phyloP scores from a whole-genome alignment of 106 monocot species.

The Dendrobium officinale region DNA sequence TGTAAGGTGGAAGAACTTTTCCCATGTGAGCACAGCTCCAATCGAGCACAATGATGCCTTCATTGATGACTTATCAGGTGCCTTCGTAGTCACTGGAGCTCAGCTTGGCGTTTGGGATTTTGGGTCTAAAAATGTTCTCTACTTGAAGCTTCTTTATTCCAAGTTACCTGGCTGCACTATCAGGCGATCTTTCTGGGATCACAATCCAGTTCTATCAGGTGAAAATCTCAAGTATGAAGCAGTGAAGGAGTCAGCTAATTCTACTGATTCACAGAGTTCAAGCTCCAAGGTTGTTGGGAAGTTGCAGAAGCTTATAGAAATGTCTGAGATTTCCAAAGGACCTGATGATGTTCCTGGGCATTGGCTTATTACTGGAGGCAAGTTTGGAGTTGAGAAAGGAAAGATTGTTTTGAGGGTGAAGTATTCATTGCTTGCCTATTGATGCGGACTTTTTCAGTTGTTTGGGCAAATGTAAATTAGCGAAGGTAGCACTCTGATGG shows the following conservation, averaged over 20 bases:
- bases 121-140: constrained; percentile 61
- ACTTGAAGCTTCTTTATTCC: constrained; percentile 63
- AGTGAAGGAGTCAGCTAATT: not conserved
- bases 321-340: constrained; percentile 54
- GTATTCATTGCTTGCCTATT: constrained; percentile 74
- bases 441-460: constrained; percentile 1
- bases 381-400: constrained; percentile 78
- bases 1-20: constrained; percentile 83
- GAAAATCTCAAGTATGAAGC: too few relatives aligned
- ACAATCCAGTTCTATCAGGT: constrained; percentile 13
- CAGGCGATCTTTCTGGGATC: constrained; percentile 77
- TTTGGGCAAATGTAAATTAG: not conserved
- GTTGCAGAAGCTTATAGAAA: constrained; percentile 49
- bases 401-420: constrained; percentile 76
- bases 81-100: constrained; percentile 63
- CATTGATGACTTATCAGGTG: constrained; percentile 47
- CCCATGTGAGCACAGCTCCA: constrained; percentile 74
- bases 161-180: constrained; percentile 71
- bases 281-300: constrained; percentile 30
- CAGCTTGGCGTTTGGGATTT: constrained; percentile 91
- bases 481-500: not conserved
- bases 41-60: constrained; percentile 53
- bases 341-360: constrained; percentile 72
- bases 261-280: constrained; percentile 17
- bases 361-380: constrained; percentile 82